phyloP scores from a whole-genome alignment of 148 eudicot species.

The Camellia lanceoleosa region DNA sequence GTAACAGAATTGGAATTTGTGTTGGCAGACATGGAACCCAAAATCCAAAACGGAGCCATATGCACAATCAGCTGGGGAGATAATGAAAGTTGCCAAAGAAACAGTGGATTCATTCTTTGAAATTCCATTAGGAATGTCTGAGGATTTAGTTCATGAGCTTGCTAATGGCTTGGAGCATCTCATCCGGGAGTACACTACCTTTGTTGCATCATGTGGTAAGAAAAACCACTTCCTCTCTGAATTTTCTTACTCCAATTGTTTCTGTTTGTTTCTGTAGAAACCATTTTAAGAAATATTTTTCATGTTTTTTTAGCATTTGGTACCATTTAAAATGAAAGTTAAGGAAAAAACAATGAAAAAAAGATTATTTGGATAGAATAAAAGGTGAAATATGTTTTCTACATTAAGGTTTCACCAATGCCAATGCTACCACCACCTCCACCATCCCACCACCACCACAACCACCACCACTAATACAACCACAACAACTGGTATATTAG shows the following conservation, averaged over 20 bases:
- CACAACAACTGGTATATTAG: too few species aligned
- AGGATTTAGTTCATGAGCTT: constrained; percentile 58
- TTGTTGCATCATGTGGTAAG: constrained; percentile 88
- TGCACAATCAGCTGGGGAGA: constrained; percentile 73
- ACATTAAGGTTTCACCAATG: too few species aligned
- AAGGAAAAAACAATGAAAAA: neutral
- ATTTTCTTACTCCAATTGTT: neutral
- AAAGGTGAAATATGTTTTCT: too few species aligned
- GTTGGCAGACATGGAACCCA: constrained; percentile 88
- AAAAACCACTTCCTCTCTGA: neutral
- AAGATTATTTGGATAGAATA: too few species aligned
- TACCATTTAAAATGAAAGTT: too few species aligned
- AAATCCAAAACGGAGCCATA: constrained; percentile 89
- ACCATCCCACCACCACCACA: too few species aligned
- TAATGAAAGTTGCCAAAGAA: constrained; percentile 53
- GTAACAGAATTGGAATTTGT: constrained; percentile 8
- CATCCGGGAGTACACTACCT: constrained; percentile 64
- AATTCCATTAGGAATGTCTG: constrained; percentile 62
- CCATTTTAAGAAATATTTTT: too few species aligned
- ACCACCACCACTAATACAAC: too few species aligned
- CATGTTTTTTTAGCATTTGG: too few species aligned
- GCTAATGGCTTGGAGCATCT: constrained; percentile 66
- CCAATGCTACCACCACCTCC: too few species aligned
- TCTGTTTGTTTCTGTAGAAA: neutral
- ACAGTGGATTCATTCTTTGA: constrained; percentile 68